Base-by-base conservation (phyloP, 176 grass and related monocot species). In the Aegilops speltoides region DNA sequence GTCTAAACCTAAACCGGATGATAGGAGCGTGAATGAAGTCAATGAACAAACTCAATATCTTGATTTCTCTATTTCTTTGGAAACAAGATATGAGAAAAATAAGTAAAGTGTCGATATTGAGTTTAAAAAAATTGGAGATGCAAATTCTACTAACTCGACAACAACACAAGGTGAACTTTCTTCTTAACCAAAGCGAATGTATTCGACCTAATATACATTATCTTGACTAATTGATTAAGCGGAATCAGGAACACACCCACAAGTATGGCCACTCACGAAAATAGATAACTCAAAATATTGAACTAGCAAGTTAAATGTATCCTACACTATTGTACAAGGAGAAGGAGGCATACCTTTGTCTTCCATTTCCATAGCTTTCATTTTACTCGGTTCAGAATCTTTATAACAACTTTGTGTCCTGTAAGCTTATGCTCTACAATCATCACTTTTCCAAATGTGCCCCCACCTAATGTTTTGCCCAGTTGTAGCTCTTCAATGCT, bases 51-150 rank as follows among this genome's bases (percentile, higher is more conserved):
- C 87, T 95, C 68, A 98, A 54, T 84, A 98, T 98, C 86, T 98
- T 95, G 74, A 98, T 93, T 85, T 98, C 93, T 87, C 93, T 90
- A 64, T 93, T 98, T 73, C 95, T n/a, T n/a, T 98, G 83, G 32
- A 86, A 82, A 79, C 9, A 87, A 9, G 3, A 88, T 63, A 85
- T 64, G 76, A 29, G 25, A 4, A 70, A 48, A 20, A 61, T 3
- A 83, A 29, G 34, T 71, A 75, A 57, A 61, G 28, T 26, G 54
- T 82, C 36, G 59, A 9, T 68, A 73, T 52, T 76, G 68, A 77
- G 45, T 50, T 40, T 7, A 54, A 79, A 31, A 20, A n/a, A 87
- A 45, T 50, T 38, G 20, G 41, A 67, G 61, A 28, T 67, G 31
- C 43, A 84, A 89, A 48, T 79, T 82, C 22, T 64, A 29, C 43